These are phyloP conservation scores for Fusarium citri DNA, from an alignment of 2,329 filamentous ascomycete genomes.

Conservation along the genomic window DNA sequence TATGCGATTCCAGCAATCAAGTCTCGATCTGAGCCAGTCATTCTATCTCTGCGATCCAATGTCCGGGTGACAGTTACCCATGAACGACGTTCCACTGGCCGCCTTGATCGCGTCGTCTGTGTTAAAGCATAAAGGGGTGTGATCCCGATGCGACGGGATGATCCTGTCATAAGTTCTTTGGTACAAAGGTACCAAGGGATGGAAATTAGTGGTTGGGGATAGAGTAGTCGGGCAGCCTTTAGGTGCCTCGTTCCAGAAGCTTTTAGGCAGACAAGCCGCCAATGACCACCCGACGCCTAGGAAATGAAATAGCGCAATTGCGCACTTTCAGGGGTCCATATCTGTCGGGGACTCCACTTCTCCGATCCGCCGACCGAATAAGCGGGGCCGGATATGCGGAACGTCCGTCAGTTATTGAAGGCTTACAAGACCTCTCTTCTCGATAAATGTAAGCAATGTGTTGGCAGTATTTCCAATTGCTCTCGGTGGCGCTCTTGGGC, in stretches of 20 bases:
- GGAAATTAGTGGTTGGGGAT: no score
- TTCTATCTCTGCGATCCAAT: background rate
- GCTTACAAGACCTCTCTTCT: background rate
- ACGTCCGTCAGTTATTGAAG: background rate
- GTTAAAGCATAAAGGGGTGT: background rate
- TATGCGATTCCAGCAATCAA: fast-evolving
- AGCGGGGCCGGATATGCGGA: background rate
- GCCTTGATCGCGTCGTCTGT: background rate
- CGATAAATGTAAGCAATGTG: background rate
- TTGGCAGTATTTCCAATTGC: background rate
- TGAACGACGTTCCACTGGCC: background rate
- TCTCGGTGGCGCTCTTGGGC: background rate
- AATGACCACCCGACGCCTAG: background rate
- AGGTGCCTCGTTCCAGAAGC: background rate
- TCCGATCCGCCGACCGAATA: background rate
- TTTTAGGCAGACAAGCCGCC: background rate
- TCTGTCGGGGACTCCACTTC: background rate
- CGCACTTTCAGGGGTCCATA: no score
- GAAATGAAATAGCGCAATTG: no score
- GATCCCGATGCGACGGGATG: background rate
- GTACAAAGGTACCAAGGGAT: no score
- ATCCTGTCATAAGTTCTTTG: background rate
- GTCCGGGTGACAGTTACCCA: no score
- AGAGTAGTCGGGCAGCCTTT: background rate
- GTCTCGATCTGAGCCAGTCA: background rate